Base-by-base conservation (phyloP, 202 grass and related monocot species). In the Setaria viridis region DNA sequence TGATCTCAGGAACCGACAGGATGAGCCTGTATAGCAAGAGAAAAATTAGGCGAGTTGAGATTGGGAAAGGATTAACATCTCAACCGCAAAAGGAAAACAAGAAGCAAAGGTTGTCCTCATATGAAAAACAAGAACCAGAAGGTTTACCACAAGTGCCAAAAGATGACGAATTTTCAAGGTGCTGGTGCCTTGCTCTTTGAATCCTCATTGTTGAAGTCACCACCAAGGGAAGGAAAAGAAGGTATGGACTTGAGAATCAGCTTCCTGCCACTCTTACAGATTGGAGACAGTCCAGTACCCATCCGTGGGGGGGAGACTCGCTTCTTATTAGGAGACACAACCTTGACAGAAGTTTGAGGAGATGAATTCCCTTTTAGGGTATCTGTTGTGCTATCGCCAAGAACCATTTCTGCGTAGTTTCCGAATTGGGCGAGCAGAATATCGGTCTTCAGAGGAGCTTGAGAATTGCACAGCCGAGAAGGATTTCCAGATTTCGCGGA, bases 181-280 rank as follows among this genome's bases (percentile, higher is more conserved):
- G 80, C 84, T 66, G 74, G 84, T 3, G 42, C 60, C 17, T 72
- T 80, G 74, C 37, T 77, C 48, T 88, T 77, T n/a, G 49, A 77
- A 72, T 85, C 81, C 5, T 57, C 82, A 6, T 72, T 91, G 62
- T 59, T 85, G 59, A 51, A 58, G 68, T 95, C 93, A 71, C 82
- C 88, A 54, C 67, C 65, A 0, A 99, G 93, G 70, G 96, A 99
- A 82, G 97, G 93, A 88, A 99, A 96, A 39, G 97, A 96, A 60
- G 97, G 97, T 57, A 99, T 99, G 5, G 97, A 99, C 87, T 88
- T 96, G 63, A 99, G 83, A 80, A 99, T 99, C 58, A 99, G 83
- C 80, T 96, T 99, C 88, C 92, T 91, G 58, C 93, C 92, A 14
- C 90, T 93, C 85, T 86, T 99, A 74, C 90, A 90, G 79, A 82